Evolutionary conservation across 2,329 filamentous ascomycete genomes (phyloP).

Genomic region (Colletotrichum theobromicola): DNA sequence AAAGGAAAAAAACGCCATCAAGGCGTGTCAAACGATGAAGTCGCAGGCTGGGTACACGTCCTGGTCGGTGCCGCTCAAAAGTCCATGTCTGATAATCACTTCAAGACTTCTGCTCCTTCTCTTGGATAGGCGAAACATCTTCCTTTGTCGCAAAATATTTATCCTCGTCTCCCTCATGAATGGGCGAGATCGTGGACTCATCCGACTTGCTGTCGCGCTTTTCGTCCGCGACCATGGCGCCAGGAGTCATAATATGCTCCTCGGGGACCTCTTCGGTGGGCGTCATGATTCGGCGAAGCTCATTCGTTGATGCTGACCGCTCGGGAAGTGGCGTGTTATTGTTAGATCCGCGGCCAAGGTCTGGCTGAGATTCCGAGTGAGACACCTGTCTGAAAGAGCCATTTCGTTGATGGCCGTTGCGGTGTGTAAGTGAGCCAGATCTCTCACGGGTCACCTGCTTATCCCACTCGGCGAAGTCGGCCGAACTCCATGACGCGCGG

Average conservation of each 20-base stretch:
- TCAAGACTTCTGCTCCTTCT: constrained; percentile 4
- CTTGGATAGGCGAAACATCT: not conserved
- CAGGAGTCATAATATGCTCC: constrained; percentile 16
- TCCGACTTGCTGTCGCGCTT: not conserved
- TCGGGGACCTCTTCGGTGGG: constrained; percentile 26
- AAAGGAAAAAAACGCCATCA: not conserved
- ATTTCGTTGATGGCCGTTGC: constrained; percentile 29
- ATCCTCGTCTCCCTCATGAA: constrained; percentile 15
- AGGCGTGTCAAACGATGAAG: not conserved
- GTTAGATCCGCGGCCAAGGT: not conserved
- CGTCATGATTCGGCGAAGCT: constrained; percentile 24
- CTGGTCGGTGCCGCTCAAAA: not conserved
- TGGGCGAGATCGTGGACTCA: constrained; percentile 4
- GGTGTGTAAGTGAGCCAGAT: constrained; percentile 14
- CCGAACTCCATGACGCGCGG: constrained; percentile 56
- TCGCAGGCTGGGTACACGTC: not conserved
- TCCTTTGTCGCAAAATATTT: not conserved
- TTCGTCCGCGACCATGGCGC: not conserved
- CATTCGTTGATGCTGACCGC: constrained; percentile 2
- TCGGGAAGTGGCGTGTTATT: not conserved
- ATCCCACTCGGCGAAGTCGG: constrained; percentile 51
- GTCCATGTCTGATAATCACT: not conserved
- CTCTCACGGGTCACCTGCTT: constrained; percentile 26
- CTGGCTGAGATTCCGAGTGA: constrained; percentile 12
- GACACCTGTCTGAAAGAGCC: constrained; percentile 29